Evolutionary conservation across 2,329 filamentous ascomycete species (phyloP).

Genomic region (Pseudopyrenochaeta lycopersici): DNA sequence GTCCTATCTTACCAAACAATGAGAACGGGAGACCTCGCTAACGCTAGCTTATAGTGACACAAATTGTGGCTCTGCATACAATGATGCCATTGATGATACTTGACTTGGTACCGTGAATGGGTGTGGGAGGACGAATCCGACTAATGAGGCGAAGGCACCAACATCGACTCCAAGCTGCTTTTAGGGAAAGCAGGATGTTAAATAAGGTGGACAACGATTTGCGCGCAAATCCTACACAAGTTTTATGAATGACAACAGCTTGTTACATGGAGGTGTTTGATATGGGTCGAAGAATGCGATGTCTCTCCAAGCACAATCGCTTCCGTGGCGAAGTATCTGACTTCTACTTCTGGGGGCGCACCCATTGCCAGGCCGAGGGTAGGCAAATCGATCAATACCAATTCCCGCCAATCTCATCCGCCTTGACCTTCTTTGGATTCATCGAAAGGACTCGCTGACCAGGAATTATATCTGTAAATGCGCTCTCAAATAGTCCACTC

Average conservation of each 20-base stretch:
- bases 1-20: neutral
- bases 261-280: too few species aligned
- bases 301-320: too few species aligned
- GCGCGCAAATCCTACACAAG: too few species aligned
- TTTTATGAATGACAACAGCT: too few species aligned
- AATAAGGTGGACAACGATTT: too few species aligned
- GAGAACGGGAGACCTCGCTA: neutral
- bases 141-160: conserved; percentile 19
- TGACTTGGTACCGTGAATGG: conserved; percentile 43
- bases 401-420: conserved; percentile 63
- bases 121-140: conserved; percentile 43
- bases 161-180: neutral
- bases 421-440: conserved; percentile 64
- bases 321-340: neutral
- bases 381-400: conserved; percentile 61
- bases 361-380: neutral
- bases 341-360: neutral
- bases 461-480: conserved; percentile 64
- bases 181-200: neutral
- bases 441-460: conserved; percentile 66
- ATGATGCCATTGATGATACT: conserved; percentile 56
- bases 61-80: conserved; percentile 59
- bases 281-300: too few species aligned
- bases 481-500: conserved; percentile 67
- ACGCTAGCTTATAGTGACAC: conserved; percentile 49